Base-by-base conservation (phyloP, 2,329 filamentous ascomycete species). In the Pseudopyricularia javanii region DNA sequence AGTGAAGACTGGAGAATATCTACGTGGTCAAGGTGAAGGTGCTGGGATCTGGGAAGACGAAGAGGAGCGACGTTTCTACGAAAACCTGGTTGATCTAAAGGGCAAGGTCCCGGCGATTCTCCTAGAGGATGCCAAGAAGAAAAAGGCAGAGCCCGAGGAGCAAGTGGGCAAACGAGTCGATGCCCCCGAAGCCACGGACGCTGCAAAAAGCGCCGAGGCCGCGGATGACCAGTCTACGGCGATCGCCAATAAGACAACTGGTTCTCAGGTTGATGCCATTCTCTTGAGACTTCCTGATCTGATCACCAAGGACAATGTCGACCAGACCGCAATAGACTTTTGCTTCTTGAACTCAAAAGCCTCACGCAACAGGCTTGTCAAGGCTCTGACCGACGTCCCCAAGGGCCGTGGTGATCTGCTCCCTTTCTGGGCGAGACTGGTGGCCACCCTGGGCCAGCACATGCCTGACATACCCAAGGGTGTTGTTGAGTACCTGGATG, bases 301-400 rank as follows among this genome's bases (percentile, higher is more conserved):
- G 51, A 91, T 88, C 35, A 91, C 80, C 62, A 97, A 96, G 64
- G 94, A 98, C 50, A 75, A 83, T 50, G 88, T 96, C 53, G 93
- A 98, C 63, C 85, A 96, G 65, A 83, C 88, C 48, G 93, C 94
- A 7, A 86, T 96, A 56, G 91, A 97, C 63, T 98, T 98, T 64
- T 97, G 93, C 70, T 98, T 96, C 63, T 75, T 98, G 55, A 98
- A 98, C 66, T 98, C 93, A 1, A 98, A 98, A 64, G 93, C 93
- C 9, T 98, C 94, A 0, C 83, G 94, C 32, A 98, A 98, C 66
- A 82, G 93, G 49, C 78, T 98, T 2, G 78, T 97, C 64, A 97
- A 96, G 68, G 88, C 90, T 30, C 74, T 98, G 47, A 91, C 94
- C 48, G 93, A 98, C 59, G 85, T 97, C 14, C 93, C 93, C 3